Conservation (phyloP, 176 grass and related monocot species). For the Hsuehochloa calcarea region DNA sequence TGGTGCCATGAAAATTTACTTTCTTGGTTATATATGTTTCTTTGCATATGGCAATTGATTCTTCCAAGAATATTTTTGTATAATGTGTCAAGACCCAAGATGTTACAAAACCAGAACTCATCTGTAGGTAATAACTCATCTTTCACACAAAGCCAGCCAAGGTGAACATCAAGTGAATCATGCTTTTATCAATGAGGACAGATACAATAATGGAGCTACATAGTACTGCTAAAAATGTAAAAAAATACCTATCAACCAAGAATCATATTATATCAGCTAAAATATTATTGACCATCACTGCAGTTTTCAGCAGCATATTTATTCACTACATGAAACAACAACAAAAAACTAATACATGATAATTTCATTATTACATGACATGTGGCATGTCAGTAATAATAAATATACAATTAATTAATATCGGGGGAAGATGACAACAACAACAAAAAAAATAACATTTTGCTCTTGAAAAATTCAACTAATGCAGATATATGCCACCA, state of each 20-base stretch:
- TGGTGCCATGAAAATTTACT: not conserved
- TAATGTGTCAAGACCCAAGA: not conserved
- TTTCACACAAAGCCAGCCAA: not conserved
- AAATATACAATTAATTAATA: not conserved
- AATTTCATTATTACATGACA: not conserved
- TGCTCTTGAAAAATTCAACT: not conserved
- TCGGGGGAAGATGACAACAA: not conserved
- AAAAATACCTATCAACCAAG: not conserved
- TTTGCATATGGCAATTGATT: not conserved
- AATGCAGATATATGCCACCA: not conserved
- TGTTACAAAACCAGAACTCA: not conserved
- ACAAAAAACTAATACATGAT: not conserved
- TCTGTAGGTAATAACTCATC: not conserved
- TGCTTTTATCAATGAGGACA: constrained; percentile 1
- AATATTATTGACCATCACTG: not conserved
- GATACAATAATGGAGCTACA: not conserved
- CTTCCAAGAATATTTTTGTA: not conserved
- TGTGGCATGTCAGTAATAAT: not conserved
- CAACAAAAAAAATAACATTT: not conserved
- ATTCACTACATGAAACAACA: not conserved
- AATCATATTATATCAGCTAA: not conserved
- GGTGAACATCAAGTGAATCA: not conserved
- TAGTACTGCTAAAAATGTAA: not conserved
- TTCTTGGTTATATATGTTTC: not conserved
- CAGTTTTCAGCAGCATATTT: not conserved